Evolutionary conservation across 1,284 basidiomycete species (phyloP), one percentile per base, ranked within the genome.

Genomic region (Prillingera fragicola): DNA sequence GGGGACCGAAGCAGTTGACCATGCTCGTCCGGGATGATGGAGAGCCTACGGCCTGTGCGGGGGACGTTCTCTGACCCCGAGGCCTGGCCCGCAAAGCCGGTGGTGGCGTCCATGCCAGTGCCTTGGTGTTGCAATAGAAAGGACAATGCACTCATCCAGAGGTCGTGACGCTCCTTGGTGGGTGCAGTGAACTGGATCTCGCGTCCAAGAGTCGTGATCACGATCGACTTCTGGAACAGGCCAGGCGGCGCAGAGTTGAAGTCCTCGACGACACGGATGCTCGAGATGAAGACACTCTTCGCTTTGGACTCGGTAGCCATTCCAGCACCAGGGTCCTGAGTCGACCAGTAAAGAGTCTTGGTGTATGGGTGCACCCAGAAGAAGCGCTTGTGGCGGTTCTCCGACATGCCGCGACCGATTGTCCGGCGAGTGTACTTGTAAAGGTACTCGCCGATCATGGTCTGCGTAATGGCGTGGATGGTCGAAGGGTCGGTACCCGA

Each of bases 351-450:
- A 46, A 99, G 68, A 8, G 90, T 97, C 74, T 90, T 89, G 39
- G 91, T 98, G 69, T 98, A 99, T 21, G 95, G 95, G 72, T 98
- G 94, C 13, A 99, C 83, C 92, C 95, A 98, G 78, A 98, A 96
- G 83, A 95, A 99, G 28, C 95, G 80, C 67, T 82, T 84, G 73
- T 99, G 95, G 41, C 92, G 77, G 67, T 83, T 84, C 68, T 91
- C 87, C 22, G 88, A 87, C 64, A 90, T 79, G 8, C 89, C 90
- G 65, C 87, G 89, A 23, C 90, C 89, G 59, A 98, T 82, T n/a
- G 87, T 74, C 50, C 82, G 81, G 43, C 94, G 80, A 9, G 91
- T 96, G 73, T 98, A 97, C 77, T 98, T 98, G 81, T 87, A 89
- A 73, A 98, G 73, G 73, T 91, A 97, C 76, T 97, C 94, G 53